A percentile compares a stretch with the other conserved stretches of the same genome.
phyloP scores from a whole-genome alignment of 108 stramenopile genomes.

The Conticribra weissflogii region DNA sequence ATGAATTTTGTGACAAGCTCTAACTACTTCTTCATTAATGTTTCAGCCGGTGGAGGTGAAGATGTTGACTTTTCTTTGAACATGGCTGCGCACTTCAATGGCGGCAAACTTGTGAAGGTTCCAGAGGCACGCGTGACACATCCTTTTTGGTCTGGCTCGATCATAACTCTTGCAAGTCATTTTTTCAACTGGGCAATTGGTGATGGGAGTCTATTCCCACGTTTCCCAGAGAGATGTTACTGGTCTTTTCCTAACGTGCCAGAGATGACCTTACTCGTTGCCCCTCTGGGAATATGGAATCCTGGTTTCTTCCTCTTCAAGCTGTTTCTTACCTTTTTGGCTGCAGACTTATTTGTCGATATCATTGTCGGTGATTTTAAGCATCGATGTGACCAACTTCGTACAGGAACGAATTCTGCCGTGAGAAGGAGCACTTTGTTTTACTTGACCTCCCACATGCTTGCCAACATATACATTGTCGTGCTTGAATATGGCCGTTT shows the following conservation, averaged over 20 bases:
- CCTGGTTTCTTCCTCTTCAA: too few relatives aligned
- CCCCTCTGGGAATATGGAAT: slow-evolving; percentile 20
- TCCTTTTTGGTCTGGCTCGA: slow-evolving; percentile 49
- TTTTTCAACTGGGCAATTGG: slow-evolving; percentile 63
- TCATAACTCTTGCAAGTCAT: slow-evolving; percentile 30
- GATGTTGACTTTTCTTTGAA: slow-evolving; percentile 58
- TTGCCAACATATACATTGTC: slow-evolving; percentile 56
- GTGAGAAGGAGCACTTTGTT: slow-evolving; percentile 7
- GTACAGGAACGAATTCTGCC: slow-evolving; percentile 5
- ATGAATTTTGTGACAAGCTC: too few relatives aligned
- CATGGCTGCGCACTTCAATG: slow-evolving; percentile 2
- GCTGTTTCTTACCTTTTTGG: slow-evolving; percentile 7
- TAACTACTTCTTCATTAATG: too few relatives aligned
- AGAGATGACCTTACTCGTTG: slow-evolving; percentile 28
- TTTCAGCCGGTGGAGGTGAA: slow-evolving; percentile 68
- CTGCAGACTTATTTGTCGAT: slow-evolving; percentile 15
- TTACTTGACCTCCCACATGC: slow-evolving; percentile 35
- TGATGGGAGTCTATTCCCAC: slow-evolving; percentile 41
- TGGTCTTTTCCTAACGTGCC: slow-evolving; percentile 50
- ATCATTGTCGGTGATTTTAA: slow-evolving; percentile 13
- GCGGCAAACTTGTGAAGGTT: slow-evolving; percentile 22
- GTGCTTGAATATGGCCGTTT: too few relatives aligned
- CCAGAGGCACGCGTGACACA: slow-evolving; percentile 44
- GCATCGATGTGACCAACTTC: slow-evolving; percentile 27
- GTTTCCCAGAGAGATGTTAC: slow-evolving; percentile 50